Percentiles rank a stretch among this genome's conserved stretches.
Conservation (phyloP, 495 filamentous ascomycete genomes). For the Parmelia sp. region DNA sequence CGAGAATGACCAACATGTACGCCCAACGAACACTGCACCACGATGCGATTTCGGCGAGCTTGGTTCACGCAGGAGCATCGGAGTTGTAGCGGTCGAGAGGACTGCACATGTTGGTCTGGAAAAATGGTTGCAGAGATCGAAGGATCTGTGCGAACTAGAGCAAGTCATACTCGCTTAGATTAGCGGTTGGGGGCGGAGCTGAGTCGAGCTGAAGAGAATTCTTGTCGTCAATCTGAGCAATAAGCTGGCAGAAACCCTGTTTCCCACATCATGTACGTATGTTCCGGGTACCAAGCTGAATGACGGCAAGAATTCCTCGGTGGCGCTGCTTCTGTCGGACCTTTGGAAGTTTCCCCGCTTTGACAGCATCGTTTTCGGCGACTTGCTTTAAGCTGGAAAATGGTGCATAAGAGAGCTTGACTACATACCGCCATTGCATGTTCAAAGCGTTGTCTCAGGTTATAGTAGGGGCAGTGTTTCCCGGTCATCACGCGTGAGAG, state of each 20-base stretch:
- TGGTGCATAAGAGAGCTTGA: too few relatives aligned
- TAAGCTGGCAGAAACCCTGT: background rate
- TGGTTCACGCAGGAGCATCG: too few relatives aligned
- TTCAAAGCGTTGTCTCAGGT: background rate
- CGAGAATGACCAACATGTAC: background rate
- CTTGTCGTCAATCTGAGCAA: too few relatives aligned
- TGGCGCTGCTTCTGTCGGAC: background rate
- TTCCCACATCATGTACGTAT: background rate
- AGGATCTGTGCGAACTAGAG: constrained; percentile 4
- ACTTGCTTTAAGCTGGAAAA: background rate
- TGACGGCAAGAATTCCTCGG: background rate
- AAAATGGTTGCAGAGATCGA: too few relatives aligned
- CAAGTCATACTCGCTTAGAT: constrained; percentile 8
- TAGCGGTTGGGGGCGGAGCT: background rate
- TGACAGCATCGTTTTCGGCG: background rate
- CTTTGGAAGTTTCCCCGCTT: background rate
- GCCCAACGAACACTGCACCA: background rate
- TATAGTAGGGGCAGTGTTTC: background rate
- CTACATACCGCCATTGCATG: background rate
- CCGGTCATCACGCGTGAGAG: background rate
- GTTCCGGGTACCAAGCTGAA: background rate
- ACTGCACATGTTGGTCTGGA: too few relatives aligned
- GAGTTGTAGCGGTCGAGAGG: too few relatives aligned
- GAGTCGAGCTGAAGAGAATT: background rate
- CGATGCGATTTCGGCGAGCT: too few relatives aligned